Evolutionary conservation across 352 stramenopile species (phyloP), one percentile per base, ranked within the genome.

Genomic region (Phytophthora kernoviae): DNA sequence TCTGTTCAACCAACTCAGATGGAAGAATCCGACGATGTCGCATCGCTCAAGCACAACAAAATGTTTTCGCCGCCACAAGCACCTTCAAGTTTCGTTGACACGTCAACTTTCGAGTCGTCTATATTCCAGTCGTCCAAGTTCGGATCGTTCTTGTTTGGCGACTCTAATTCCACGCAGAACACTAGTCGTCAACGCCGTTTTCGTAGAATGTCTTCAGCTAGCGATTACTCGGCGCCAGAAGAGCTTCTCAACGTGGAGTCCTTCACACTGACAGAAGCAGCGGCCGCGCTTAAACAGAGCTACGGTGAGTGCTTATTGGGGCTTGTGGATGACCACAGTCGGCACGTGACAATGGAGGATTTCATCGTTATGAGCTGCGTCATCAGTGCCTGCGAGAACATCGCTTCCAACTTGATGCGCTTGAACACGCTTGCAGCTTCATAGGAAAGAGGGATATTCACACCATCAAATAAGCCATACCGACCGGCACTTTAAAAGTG

Each of bases 321-420:
- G 0, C 62, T 62, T 14, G 58, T 75, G 27, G 65, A 77, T 24
- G 58, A 77, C 9, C 45, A 54, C 15, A 68, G 54, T 32, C 58
- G 54, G 26, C 62, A 65, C 26, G 62, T 87, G 6, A 70, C 75
- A 1, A 84, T 90, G 58, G 80, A 90, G 36, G 74, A 90, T 49
- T 81, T 88, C 30, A 86, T 87, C 22, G 62, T 86, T 50, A 90
- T 87, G 69, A 90, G 81, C 62, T 90, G 81, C 39, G 63, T 90
- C 9, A 87, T 90, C 37, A 79, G 74, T 43, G 67, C 73, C 26
- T 79, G 71, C 40, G 74, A 87, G 57, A 73, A 84, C 45, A 78
- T 90, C n/a, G 74, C 76, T 0, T 63, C 73, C n/a, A 80, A 75
- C 14, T 61, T 90, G 54, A 82, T 75, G 12, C 65, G 58, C 37